These are phyloP conservation scores for Aspergillus hancockii DNA, from an alignment of 495 filamentous ascomycete species.

Conservation along the genomic window DNA sequence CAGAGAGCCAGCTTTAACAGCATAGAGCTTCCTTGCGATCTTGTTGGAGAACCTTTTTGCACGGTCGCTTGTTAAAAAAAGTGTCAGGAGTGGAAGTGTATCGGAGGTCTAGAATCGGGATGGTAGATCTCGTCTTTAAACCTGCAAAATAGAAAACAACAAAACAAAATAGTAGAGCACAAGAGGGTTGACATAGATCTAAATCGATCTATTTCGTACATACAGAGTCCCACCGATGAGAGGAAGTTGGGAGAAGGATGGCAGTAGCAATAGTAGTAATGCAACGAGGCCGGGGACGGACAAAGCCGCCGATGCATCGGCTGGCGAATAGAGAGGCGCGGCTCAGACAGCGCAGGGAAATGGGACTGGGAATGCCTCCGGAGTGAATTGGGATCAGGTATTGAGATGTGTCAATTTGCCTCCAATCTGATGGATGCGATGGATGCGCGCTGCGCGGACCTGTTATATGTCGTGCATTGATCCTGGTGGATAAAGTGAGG, in stretches of 20 bases:
- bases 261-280: conserved; percentile 13
- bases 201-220: conserved; percentile 15
- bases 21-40: not conserved
- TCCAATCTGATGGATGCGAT: conserved; percentile 16
- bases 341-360: conserved; percentile 13
- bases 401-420: conserved; percentile 26
- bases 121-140: conserved; percentile 8
- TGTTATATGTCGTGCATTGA: conserved; percentile 31
- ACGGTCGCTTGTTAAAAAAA: not conserved
- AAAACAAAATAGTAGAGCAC: conserved; percentile 1
- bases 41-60: not conserved
- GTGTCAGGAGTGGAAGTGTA: not conserved
- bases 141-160: conserved; percentile 2
- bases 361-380: conserved; percentile 5
- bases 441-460: conserved; percentile 14
- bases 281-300: conserved; percentile 21
- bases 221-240: conserved; percentile 14
- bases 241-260: conserved; percentile 1
- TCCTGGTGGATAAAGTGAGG: not conserved
- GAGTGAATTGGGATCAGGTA: conserved; percentile 5
- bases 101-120: not conserved
- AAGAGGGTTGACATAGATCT: not conserved
- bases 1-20: not conserved
- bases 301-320: conserved; percentile 16
- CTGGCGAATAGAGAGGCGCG: conserved; percentile 24